Evolutionary conservation across 352 stramenopile genomes (phyloP).

Genomic region (Phytophthora pistaciae): DNA sequence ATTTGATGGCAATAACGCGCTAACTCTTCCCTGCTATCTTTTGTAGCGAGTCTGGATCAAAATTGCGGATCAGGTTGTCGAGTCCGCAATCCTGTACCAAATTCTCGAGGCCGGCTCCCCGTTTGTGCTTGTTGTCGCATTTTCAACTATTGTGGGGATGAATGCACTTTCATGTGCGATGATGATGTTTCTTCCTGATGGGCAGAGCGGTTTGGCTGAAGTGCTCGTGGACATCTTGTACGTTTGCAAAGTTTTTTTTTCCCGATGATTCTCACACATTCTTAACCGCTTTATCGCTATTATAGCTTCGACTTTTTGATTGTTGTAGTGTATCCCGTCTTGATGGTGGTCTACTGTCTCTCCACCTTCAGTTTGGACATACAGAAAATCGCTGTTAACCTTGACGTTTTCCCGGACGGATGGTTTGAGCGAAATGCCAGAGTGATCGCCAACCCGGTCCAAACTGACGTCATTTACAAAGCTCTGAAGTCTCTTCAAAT

Average conservation of each 20-base stretch:
- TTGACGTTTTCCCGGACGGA: slow-evolving; percentile 33
- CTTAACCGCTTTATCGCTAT: background rate
- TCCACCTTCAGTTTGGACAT: slow-evolving; percentile 36
- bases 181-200: background rate
- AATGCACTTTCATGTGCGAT: background rate
- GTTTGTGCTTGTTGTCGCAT: background rate
- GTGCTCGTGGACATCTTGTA: background rate
- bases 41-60: background rate
- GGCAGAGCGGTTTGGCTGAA: background rate
- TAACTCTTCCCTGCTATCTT: background rate
- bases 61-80: background rate
- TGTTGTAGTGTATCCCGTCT: slow-evolving; percentile 35
- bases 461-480: slow-evolving; percentile 30
- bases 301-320: slow-evolving; percentile 43
- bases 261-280: background rate
- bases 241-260: background rate
- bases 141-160: background rate
- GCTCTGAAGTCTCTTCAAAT: slow-evolving; percentile 41
- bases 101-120: background rate
- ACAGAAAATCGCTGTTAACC: slow-evolving; percentile 38
- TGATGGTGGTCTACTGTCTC: slow-evolving; percentile 36
- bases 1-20: background rate
- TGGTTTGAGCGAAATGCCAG: slow-evolving; percentile 39
- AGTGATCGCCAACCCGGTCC: slow-evolving; percentile 30
- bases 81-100: background rate